Evolutionary conservation across 2,329 filamentous ascomycete species (phyloP).

Genomic region (Claviceps digitariae): DNA sequence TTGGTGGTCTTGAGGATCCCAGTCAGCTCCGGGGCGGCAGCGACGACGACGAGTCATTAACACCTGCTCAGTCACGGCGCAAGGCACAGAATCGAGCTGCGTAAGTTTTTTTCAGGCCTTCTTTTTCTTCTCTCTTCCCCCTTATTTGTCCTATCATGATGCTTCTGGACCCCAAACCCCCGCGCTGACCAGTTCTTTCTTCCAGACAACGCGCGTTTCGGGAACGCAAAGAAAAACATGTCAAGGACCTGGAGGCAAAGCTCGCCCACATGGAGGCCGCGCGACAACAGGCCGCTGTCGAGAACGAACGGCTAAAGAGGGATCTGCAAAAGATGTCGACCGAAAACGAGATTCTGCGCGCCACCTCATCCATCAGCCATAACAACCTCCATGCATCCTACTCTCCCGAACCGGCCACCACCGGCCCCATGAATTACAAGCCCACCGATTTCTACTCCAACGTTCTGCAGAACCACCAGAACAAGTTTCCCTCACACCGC

Average conservation of each 20-base stretch:
- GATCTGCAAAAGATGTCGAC: slow-evolving; percentile 74
- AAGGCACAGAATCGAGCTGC: slow-evolving; percentile 50
- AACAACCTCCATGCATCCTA: slow-evolving; percentile 22
- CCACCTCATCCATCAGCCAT: slow-evolving; percentile 43
- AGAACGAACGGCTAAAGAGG: slow-evolving; percentile 77
- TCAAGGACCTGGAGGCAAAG: slow-evolving; percentile 84
- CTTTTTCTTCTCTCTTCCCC: too few relatives aligned
- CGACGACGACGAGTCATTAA: slow-evolving; percentile 43
- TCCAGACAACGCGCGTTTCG: slow-evolving; percentile 84
- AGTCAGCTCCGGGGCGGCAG: slow-evolving; percentile 25
- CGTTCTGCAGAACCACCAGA: slow-evolving; percentile 45
- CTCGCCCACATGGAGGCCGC: slow-evolving; percentile 64
- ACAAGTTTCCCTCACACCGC: slow-evolving; percentile 54
- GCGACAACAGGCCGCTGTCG: slow-evolving; percentile 56
- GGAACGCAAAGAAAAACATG: slow-evolving; percentile 87
- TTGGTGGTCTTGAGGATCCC: slow-evolving; percentile 21
- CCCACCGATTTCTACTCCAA: slow-evolving; percentile 60
- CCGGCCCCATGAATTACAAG: slow-evolving; percentile 57
- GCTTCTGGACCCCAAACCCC: not conserved
- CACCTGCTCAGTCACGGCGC: slow-evolving; percentile 42
- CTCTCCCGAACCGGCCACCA: slow-evolving; percentile 32
- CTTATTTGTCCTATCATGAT: not conserved
- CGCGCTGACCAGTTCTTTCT: not conserved
- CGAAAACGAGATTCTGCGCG: slow-evolving; percentile 85
- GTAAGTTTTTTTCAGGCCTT: slow-evolving; percentile 32